phyloP scores from a whole-genome alignment of 139 green algal genomes.

The Chlamydomonas sphaeroides region DNA sequence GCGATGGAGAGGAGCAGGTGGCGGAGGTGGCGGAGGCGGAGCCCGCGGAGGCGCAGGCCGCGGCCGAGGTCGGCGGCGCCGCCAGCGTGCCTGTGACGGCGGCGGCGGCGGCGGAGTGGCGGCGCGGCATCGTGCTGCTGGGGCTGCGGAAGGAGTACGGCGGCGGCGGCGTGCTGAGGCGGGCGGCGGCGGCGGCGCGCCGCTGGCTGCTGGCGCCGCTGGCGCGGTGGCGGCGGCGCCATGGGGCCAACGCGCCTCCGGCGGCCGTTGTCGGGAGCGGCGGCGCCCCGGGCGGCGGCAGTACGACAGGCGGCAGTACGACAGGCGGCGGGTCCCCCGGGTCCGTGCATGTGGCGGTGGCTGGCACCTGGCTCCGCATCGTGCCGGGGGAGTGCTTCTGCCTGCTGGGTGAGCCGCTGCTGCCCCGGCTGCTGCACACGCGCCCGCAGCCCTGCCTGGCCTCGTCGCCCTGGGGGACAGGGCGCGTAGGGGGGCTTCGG shows the following conservation, averaged over 20 bases:
- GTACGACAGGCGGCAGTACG: background rate
- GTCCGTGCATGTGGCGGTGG: conserved; percentile 63
- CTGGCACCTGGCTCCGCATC: conserved; percentile 80
- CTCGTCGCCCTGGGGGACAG: too few relatives aligned
- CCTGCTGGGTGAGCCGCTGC: conserved; percentile 75
- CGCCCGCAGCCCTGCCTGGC: too few relatives aligned
- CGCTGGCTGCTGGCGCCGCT: background rate
- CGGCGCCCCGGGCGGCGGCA: background rate
- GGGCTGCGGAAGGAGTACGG: conserved; percentile 73
- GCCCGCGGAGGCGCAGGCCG: background rate
- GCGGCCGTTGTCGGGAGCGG: background rate
- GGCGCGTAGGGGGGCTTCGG: too few relatives aligned
- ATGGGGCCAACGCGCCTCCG: background rate
- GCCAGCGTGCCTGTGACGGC: background rate
- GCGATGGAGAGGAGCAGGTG: background rate
- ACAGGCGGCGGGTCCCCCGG: background rate
- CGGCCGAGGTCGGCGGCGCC: background rate
- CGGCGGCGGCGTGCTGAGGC: background rate
- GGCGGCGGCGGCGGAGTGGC: background rate
- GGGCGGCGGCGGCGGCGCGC: background rate
- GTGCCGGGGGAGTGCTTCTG: conserved; percentile 75
- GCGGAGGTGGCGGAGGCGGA: background rate
- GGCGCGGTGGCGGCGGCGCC: background rate
- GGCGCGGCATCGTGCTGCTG: conserved; percentile 69
- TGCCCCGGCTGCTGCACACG: too few relatives aligned